Evolutionary conservation across 23 red algal species (phyloP).

Genomic region (Gracilariopsis chorda): DNA sequence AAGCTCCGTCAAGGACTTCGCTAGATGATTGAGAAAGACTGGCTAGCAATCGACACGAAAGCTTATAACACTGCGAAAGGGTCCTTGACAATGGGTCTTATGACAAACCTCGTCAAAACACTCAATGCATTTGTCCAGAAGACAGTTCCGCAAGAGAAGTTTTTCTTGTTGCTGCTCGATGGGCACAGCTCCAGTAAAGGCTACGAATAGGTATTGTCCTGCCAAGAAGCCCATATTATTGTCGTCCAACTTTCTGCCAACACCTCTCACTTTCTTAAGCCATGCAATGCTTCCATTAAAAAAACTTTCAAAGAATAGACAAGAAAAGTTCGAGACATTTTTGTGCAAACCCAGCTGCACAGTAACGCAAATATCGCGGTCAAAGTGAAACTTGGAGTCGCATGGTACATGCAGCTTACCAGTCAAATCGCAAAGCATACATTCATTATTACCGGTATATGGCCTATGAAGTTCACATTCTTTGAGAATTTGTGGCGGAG

Average conservation of each 20-base stretch:
- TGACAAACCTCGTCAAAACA: neutral
- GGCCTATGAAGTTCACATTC: neutral
- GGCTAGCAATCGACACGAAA: neutral
- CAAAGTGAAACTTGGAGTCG: neutral
- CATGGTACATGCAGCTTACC: neutral
- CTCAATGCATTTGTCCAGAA: neutral
- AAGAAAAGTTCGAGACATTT: neutral
- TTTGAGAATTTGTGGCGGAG: neutral
- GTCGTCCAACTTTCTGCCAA: neutral
- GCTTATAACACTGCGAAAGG: neutral
- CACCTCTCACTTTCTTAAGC: neutral
- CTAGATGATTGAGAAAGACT: neutral
- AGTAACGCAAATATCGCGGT: neutral
- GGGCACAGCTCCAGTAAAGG: neutral
- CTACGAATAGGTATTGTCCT: neutral
- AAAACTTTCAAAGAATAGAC: neutral
- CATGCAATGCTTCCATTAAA: neutral
- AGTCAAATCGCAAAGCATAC: neutral
- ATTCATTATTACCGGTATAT: neutral
- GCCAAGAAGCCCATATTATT: neutral
- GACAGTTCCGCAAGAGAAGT: neutral
- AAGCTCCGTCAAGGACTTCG: neutral
- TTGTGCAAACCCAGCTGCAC: neutral
- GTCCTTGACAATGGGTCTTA: neutral
- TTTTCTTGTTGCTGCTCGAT: neutral